These are phyloP conservation scores for Brassica juncea DNA, from an alignment of 345 rosid species.

Conservation along the genomic window DNA sequence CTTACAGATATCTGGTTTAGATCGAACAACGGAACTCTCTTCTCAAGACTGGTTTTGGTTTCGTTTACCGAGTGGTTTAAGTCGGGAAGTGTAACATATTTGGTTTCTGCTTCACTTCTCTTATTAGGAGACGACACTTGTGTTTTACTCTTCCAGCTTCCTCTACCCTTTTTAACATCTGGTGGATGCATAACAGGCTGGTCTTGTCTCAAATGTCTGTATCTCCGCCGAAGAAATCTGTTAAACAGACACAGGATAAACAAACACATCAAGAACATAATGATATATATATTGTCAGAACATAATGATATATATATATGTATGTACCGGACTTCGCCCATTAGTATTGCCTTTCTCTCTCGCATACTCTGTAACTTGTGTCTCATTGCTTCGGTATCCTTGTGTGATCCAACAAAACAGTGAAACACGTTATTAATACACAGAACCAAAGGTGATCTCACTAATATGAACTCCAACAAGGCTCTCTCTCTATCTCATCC, in stretches of 20 bases:
- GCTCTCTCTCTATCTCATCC: not conserved
- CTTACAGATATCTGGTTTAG: constrained; percentile 87
- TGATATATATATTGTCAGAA: not conserved
- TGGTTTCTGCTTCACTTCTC: constrained; percentile 33
- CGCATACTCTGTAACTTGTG: constrained; percentile 53
- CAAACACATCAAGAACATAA: constrained; percentile 2
- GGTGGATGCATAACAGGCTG: constrained; percentile 34
- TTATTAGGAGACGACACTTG: constrained; percentile 15
- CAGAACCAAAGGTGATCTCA: not conserved
- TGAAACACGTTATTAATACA: constrained; percentile 3
- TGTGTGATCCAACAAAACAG: constrained; percentile 4
- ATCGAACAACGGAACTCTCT: constrained; percentile 66
- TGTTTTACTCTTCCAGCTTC: constrained; percentile 19
- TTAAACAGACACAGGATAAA: not conserved
- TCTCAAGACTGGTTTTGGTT: constrained; percentile 48
- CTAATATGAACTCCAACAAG: not conserved
- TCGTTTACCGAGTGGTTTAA: constrained; percentile 50
- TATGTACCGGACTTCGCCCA: constrained; percentile 74
- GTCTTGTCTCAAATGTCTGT: constrained; percentile 53
- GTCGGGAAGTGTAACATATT: constrained; percentile 42
- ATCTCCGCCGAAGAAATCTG: constrained; percentile 72
- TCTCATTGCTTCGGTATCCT: constrained; percentile 66
- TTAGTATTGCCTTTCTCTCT: constrained; percentile 54
- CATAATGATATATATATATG: no score
- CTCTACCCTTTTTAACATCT: constrained; percentile 12